Base-by-base conservation (phyloP, 441 rosid genomes). In the Brassica balearica region DNA sequence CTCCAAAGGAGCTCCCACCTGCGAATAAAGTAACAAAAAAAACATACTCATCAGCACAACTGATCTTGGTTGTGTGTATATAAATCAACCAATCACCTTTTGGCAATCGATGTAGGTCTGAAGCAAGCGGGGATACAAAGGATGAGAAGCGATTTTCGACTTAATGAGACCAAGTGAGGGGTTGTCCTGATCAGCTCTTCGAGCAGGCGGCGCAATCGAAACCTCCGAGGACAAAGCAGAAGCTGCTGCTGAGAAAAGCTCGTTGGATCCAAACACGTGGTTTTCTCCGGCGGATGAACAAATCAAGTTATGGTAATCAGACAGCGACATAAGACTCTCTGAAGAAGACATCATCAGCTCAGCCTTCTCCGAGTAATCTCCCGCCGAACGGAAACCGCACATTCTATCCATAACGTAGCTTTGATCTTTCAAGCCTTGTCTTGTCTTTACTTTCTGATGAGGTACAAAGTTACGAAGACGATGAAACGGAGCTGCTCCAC, bases 1-100 rank as follows among this genome's bases (percentile, higher is more conserved):
- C 84, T 91, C 97, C 81, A 91, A 85, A 12, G 97, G 95, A 8
- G 97, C 98, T 34, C 98, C 98, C 4, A 92, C 97, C 98, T 94
- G 9, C 2, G 3, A 9, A 46, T 46, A 12, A 11, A 64, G 4
- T 20, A 68, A 41, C 73, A 14, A 22, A 67, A 3, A 51, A 25
- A 5, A 60, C 12, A 60, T 29, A 64, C 2, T 51, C 20, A 51
- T 51, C 0, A 51, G 3, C 20, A 51, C 20, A 51, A 51, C 19
- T 51, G 58, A 51, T 6, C 58, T 51, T 14, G 20, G 43, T 11
- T 36, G 12, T 41, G 12, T 38, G 3, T 38, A 7, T 65, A 17
- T 38, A 6, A 58, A 66, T 64, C 12, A 38, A 51, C 11, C 62
- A 58, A 36, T 84, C 76, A 94, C 98, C 98, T 94, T 94, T 79